These are phyloP conservation scores for Lactarius quietus DNA, from an alignment of 768 basidiomycete species.

Conservation along the genomic window DNA sequence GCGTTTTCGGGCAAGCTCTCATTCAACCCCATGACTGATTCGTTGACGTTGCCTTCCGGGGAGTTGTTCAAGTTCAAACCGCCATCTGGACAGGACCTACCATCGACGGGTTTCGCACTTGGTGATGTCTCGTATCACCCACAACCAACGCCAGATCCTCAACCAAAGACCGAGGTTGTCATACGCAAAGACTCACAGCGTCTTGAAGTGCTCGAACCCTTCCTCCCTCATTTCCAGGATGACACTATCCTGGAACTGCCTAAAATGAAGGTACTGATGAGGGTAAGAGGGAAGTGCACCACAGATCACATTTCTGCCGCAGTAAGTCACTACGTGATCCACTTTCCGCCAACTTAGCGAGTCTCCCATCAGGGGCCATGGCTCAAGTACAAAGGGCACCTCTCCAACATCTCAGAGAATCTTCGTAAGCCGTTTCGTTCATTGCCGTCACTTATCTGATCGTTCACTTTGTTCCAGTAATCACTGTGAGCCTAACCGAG, in stretches of 20 bases:
- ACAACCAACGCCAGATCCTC: constrained; percentile 63
- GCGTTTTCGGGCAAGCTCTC: constrained; percentile 90
- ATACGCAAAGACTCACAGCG: constrained; percentile 79
- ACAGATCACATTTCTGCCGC: constrained; percentile 99
- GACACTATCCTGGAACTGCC: constrained; percentile 70
- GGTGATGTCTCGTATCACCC: constrained; percentile 80
- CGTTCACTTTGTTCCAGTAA: constrained; percentile 48
- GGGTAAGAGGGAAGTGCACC: constrained; percentile 97
- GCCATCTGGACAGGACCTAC: constrained; percentile 82
- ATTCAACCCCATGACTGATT: constrained; percentile 90
- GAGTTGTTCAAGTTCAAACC: constrained; percentile 79
- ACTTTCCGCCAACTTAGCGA: neutral
- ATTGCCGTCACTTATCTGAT: neutral
- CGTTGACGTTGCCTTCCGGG: constrained; percentile 62
- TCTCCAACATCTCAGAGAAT: constrained; percentile 96
- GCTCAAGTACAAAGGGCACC: constrained; percentile 98
- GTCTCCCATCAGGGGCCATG: constrained; percentile 70
- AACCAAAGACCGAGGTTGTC: constrained; percentile 69
- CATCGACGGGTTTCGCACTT: constrained; percentile 72
- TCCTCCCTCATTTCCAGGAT: constrained; percentile 67
- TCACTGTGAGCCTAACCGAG: constrained; percentile 52
- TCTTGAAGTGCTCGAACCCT: constrained; percentile 84
- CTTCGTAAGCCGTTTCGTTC: constrained; percentile 53
- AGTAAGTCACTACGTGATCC: constrained; percentile 38
- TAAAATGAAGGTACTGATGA: constrained; percentile 76